Evolutionary conservation across 2,329 filamentous ascomycete genomes (phyloP).

Genomic region (Fusarium scirpi): DNA sequence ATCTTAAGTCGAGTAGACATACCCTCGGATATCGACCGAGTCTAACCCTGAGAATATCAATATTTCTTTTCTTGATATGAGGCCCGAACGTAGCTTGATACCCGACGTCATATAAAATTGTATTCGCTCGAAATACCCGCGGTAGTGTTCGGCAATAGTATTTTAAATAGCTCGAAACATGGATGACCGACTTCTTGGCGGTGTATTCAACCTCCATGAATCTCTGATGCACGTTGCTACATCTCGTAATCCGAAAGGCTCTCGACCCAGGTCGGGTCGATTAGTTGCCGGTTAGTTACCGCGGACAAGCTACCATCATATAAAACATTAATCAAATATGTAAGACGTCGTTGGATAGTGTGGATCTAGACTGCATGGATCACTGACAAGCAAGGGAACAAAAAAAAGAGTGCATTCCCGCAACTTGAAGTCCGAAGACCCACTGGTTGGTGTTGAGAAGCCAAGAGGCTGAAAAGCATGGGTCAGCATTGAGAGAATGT

Average conservation of each 20-base stretch:
- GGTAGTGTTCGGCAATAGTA: slow-evolving; percentile 42
- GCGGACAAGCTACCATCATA: slow-evolving; percentile 2
- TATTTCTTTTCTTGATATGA: background rate
- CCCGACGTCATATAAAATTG: slow-evolving; percentile 70
- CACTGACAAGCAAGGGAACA: slow-evolving; percentile 12
- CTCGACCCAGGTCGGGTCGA: slow-evolving; percentile 72
- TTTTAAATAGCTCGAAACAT: slow-evolving; percentile 10
- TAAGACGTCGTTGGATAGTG: slow-evolving; percentile 27
- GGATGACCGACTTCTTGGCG: slow-evolving; percentile 21
- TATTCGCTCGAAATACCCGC: slow-evolving; percentile 60
- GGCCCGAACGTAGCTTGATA: background rate
- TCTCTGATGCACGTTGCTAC: slow-evolving; percentile 70
- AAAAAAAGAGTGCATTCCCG: slow-evolving; percentile 17
- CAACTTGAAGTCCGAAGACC: slow-evolving; percentile 38
- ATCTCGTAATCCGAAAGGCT: slow-evolving; percentile 72
- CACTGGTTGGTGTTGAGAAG: slow-evolving; percentile 6
- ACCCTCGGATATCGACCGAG: slow-evolving; percentile 6
- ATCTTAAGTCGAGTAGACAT: background rate
- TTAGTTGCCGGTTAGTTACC: slow-evolving; percentile 65
- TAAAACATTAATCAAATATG: slow-evolving; percentile 18
- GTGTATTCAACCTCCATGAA: slow-evolving; percentile 56
- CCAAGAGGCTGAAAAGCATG: background rate
- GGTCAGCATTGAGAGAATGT: background rate
- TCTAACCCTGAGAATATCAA: background rate
- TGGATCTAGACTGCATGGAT: slow-evolving; percentile 31